Evolutionary conservation across 148 eudicot genomes (phyloP), one percentile per base, ranked within the genome.

Genomic region (Talinum fruticosum): DNA sequence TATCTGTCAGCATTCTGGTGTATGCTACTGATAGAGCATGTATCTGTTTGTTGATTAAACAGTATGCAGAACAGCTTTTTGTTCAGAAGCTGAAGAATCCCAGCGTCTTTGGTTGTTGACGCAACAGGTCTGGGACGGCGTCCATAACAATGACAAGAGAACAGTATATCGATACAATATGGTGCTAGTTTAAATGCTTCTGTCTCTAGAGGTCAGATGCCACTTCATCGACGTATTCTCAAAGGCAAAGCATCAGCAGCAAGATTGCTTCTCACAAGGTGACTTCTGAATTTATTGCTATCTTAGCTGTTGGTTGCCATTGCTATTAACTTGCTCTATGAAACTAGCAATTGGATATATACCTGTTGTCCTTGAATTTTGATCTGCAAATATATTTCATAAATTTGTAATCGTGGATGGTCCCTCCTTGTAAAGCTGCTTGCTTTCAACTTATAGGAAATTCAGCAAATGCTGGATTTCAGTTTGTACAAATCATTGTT

Each of bases 121-220:
- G 26, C 94, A 90, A 82, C 90, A 91, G 76, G 83, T 95, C n/a
- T 93, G 96, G 99, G 97, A 95, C 80, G 97, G 97, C 78, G 97
- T 95, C 66, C 89, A 90, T 69, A 81, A 79, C 66, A 93, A 93
- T 83, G 94, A 95, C 78, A 95, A 93, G 87, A 93, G 90, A 81
- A 84, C 97, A 32, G 91, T 90, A 70, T 96, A 96, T 47, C 85
- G 94, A 23, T 90, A 83, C 67, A 96, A 72, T 96, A 96, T 83
- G 99, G 99, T 67, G 99, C 97, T 45, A 88, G 89, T 80, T 78
- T 96, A 80, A 93, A 91, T 83, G 90, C 88, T 62, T 79, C 80
- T 35, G 97, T 90, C 84, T 85, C 90, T 33, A 90, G 81, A 78
- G 90, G 97, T 74, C 90, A 85, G 69, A 91, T 90, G 23, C 92